A percentile compares a stretch with the other conserved stretches of the same genome.
phyloP scores from a whole-genome alignment of 2,329 filamentous ascomycete genomes.

The Fusarium stilboides region DNA sequence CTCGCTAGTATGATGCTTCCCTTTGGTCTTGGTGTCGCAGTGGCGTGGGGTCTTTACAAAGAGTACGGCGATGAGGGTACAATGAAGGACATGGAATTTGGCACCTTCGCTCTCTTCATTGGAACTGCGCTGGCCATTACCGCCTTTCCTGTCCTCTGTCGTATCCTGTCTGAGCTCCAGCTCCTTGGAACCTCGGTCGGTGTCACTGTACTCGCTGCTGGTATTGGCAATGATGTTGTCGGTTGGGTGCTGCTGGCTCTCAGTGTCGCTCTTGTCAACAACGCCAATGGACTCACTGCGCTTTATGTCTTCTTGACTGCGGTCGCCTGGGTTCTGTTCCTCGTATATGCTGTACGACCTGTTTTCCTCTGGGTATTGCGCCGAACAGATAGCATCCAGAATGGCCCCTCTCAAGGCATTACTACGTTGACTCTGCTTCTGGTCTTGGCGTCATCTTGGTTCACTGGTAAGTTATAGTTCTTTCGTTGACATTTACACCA shows the following conservation, averaged over 20 bases:
- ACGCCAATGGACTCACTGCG: slow-evolving; percentile 83
- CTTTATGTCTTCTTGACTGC: slow-evolving; percentile 86
- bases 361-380: slow-evolving; percentile 81
- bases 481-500: background rate
- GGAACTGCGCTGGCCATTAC: slow-evolving; percentile 96
- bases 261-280: slow-evolving; percentile 94
- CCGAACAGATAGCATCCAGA: slow-evolving; percentile 83
- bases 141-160: slow-evolving; percentile 90
- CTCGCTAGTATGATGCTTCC: slow-evolving; percentile 85
- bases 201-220: slow-evolving; percentile 89
- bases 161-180: slow-evolving; percentile 92
- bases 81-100: slow-evolving; percentile 63
- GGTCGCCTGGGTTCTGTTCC: slow-evolving; percentile 81
- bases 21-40: slow-evolving; percentile 84
- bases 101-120: slow-evolving; percentile 79
- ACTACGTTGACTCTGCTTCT: slow-evolving; percentile 87
- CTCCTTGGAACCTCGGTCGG: slow-evolving; percentile 87
- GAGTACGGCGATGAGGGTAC: slow-evolving; percentile 71
- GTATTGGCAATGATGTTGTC: slow-evolving; percentile 87
- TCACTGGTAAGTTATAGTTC: slow-evolving; percentile 68
- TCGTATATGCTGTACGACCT: slow-evolving; percentile 81
- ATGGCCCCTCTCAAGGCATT: slow-evolving; percentile 88
- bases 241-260: slow-evolving; percentile 91
- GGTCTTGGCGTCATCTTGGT: slow-evolving; percentile 84
- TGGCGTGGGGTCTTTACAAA: slow-evolving; percentile 85